phyloP scores from a whole-genome alignment of 352 stramenopile genomes.

The Phytophthora megakarya region DNA sequence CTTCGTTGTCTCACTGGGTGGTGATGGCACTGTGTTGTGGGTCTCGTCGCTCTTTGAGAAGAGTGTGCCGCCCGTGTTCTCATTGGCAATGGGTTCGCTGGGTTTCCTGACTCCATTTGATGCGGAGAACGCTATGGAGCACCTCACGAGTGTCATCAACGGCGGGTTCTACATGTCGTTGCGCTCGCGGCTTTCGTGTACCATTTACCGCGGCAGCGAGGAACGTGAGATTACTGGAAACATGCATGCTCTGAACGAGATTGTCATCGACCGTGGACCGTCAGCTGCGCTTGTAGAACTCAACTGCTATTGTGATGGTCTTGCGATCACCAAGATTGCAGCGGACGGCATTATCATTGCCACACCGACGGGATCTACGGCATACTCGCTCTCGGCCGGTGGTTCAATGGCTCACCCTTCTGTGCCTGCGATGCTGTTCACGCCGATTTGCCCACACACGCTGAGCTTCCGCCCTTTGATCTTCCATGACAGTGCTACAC shows the following conservation, averaged over 20 bases:
- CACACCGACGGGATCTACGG: slow-evolving; percentile 97
- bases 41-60: slow-evolving; percentile 88
- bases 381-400: slow-evolving; percentile 97
- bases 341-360: slow-evolving; percentile 99
- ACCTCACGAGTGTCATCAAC: slow-evolving; percentile 76
- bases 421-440: slow-evolving; percentile 97
- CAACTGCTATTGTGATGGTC: slow-evolving; percentile 97
- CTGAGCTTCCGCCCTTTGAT: slow-evolving; percentile 93
- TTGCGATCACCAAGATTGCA: slow-evolving; percentile 95
- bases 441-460: slow-evolving; percentile 98
- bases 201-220: slow-evolving; percentile 70
- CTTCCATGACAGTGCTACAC: slow-evolving; percentile 90
- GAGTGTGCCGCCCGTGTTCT: slow-evolving; percentile 95
- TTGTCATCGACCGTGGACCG: slow-evolving; percentile 96
- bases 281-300: slow-evolving; percentile 93
- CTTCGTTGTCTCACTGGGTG: slow-evolving; percentile 94
- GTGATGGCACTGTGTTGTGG: slow-evolving; percentile 94
- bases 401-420: slow-evolving; percentile 98
- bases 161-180: slow-evolving; percentile 87
- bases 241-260: slow-evolving; percentile 97
- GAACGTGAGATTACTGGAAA: slow-evolving; percentile 56
- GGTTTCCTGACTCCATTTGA: slow-evolving; percentile 97
- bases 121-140: slow-evolving; percentile 61
- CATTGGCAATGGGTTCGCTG: slow-evolving; percentile 94
- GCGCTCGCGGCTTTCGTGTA: slow-evolving; percentile 72